Conservation (phyloP, 2,329 filamentous ascomycete species). For the Zelopaecilomyces penicillatus region DNA sequence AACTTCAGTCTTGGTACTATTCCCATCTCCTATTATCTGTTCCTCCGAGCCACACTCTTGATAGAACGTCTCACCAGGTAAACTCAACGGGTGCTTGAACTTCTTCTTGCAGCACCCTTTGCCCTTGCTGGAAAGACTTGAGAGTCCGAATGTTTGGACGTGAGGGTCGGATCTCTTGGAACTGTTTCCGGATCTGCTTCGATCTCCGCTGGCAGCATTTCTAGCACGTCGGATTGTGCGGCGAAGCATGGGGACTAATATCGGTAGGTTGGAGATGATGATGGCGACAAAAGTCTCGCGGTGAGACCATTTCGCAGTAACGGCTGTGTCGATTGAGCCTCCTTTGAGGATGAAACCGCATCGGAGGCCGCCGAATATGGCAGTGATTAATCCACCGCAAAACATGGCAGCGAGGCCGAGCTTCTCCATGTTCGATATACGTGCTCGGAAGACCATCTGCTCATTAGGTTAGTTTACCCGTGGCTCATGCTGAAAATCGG, state of each 20-base stretch:
- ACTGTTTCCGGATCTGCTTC: background rate
- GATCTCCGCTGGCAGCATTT: background rate
- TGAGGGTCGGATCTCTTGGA: background rate
- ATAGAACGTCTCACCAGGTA: background rate
- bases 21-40: background rate
- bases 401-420: constrained; percentile 18
- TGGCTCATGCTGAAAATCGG: constrained; percentile 19
- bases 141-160: background rate
- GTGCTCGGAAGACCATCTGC: constrained; percentile 32
- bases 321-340: constrained; percentile 28
- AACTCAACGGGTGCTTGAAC: background rate
- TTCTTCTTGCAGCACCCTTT: background rate
- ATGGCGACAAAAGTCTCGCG: constrained; percentile 36
- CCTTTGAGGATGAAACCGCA: constrained; percentile 19
- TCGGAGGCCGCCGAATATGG: background rate
- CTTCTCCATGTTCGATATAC: constrained; percentile 28
- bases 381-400: background rate
- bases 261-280: constrained; percentile 33
- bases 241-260: constrained; percentile 30
- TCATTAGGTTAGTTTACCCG: constrained; percentile 12
- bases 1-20: background rate
- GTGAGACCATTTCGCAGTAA: constrained; percentile 32
- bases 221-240: background rate
- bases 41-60: background rate
- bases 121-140: background rate